A percentile compares a stretch with the other conserved stretches of the same genome.
These are phyloP conservation scores for Salix udensis DNA, from an alignment of 345 rosid species.

Conservation along the genomic window DNA sequence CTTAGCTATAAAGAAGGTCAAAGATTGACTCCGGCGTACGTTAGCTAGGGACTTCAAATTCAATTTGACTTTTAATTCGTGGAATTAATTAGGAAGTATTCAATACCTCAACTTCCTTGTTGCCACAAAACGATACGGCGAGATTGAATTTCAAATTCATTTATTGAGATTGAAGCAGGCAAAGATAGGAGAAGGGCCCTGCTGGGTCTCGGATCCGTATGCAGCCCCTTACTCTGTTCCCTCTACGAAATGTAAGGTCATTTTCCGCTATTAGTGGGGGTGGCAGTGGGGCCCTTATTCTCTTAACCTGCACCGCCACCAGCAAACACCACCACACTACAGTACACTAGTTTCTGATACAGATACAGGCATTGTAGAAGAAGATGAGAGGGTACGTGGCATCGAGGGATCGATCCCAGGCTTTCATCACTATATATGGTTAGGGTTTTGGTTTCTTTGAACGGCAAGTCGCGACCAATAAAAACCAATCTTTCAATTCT, in stretches of 20 bases:
- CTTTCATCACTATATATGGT: too few species aligned
- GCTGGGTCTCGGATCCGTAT: background rate
- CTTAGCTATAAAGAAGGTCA: too few species aligned
- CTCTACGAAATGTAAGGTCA: conserved; percentile 30
- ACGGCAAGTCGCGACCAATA: conserved; percentile 38
- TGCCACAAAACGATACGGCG: background rate
- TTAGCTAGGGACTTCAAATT: background rate
- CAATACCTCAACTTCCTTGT: too few species aligned
- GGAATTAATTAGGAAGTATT: too few species aligned
- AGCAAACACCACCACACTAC: background rate
- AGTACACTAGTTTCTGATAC: background rate
- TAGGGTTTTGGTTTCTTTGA: conserved; percentile 5
- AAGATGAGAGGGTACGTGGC: background rate
- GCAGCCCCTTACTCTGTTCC: conserved; percentile 11
- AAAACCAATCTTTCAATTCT: conserved; percentile 14
- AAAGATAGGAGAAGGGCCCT: background rate
- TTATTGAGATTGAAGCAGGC: background rate
- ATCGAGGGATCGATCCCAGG: too few species aligned
- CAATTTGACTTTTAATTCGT: background rate
- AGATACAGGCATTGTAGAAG: conserved; percentile 12
- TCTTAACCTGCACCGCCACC: conserved; percentile 27
- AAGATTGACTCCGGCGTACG: too few species aligned
- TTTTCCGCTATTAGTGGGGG: conserved; percentile 49
- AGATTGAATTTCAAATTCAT: background rate
- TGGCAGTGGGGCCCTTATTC: conserved; percentile 34